Percentiles rank a stretch among this genome's conserved stretches.
Evolutionary conservation across 495 filamentous ascomycete genomes (phyloP).

Genomic region (Xylaria grammica): DNA sequence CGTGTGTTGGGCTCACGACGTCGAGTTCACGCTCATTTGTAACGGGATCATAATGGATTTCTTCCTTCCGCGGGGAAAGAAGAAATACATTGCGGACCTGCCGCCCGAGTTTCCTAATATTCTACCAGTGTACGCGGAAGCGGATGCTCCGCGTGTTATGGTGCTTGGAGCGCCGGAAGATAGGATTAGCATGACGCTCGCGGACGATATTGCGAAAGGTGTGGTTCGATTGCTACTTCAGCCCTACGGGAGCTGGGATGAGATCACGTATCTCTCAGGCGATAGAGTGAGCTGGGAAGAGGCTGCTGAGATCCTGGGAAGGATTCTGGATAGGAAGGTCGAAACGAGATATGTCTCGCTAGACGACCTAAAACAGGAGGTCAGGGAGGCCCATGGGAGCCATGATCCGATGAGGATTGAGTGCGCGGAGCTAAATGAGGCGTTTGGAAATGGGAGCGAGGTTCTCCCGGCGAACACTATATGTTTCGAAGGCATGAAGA

Average conservation of each 20-base stretch:
- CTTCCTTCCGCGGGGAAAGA: neutral
- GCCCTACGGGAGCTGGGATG: neutral
- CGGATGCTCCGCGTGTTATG: neutral
- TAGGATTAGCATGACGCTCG: neutral
- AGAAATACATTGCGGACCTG: neutral
- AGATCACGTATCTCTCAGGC: neutral
- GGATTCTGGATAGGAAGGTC: neutral
- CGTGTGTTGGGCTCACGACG: neutral
- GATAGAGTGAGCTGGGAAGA: slow-evolving; percentile 3
- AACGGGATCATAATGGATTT: slow-evolving; percentile 1
- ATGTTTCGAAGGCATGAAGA: neutral
- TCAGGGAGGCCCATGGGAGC: neutral
- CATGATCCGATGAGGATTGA: neutral
- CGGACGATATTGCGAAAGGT: neutral
- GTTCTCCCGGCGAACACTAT: neutral
- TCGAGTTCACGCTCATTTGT: neutral
- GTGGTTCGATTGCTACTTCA: neutral
- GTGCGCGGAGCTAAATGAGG: neutral
- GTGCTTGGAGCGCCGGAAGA: neutral
- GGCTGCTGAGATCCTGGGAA: neutral
- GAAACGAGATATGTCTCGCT: neutral
- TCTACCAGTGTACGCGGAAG: neutral
- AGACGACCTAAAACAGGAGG: neutral
- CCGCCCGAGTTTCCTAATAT: neutral
- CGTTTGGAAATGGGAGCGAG: slow-evolving; percentile 6